Evolutionary conservation across 2,329 filamentous ascomycete species (phyloP).

Genomic region (Fusarium albidum): DNA sequence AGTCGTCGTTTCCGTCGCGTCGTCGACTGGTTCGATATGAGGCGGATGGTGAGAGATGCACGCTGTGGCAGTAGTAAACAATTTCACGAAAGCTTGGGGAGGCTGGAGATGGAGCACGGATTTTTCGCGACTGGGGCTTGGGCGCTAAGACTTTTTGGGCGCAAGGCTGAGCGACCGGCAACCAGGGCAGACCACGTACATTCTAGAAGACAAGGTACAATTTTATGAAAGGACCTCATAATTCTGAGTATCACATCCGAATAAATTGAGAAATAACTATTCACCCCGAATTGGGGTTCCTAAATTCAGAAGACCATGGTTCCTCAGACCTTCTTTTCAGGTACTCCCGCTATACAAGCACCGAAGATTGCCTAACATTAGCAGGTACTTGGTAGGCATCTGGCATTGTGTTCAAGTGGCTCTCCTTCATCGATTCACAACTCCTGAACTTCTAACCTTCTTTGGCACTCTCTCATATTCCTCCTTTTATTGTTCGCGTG

Average conservation of each 20-base stretch:
- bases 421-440: no score
- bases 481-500: conserved; percentile 5
- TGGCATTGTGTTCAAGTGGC: no score
- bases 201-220: not conserved
- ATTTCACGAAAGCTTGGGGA: conserved; percentile 45
- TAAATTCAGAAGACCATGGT: no score
- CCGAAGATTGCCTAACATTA: no score
- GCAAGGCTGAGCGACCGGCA: conserved; percentile 44
- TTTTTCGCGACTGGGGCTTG: conserved; percentile 47
- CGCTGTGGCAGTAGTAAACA: conserved; percentile 39
- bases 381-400: no score
- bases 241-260: not conserved
- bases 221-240: not conserved
- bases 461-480: not conserved
- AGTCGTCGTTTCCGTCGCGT: conserved; percentile 31
- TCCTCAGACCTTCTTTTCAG: no score
- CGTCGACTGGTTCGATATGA: conserved; percentile 29
- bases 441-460: not conserved
- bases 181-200: conserved; percentile 19
- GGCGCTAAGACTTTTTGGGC: conserved; percentile 47
- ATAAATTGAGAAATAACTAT: not conserved
- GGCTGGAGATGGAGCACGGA: conserved; percentile 47
- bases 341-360: no score
- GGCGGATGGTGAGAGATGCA: conserved; percentile 31
- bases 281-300: not conserved